Conservation (phyloP, 495 filamentous ascomycete genomes). For the Staphylotrichum tortipilum region DNA sequence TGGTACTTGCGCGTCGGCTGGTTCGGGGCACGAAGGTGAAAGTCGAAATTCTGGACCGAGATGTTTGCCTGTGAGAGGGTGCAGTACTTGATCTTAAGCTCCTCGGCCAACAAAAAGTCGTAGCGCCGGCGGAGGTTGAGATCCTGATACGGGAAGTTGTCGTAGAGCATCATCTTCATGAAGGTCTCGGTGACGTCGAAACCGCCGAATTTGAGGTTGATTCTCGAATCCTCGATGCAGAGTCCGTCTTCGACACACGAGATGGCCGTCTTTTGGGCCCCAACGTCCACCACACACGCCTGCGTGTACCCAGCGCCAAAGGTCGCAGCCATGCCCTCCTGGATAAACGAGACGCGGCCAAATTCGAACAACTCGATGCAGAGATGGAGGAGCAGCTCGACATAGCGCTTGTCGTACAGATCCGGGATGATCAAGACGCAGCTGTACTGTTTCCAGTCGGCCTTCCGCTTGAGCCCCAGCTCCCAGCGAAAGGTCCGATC, state of each 20-base stretch:
- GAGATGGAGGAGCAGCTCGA: constrained; percentile 72
- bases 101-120: constrained; percentile 88
- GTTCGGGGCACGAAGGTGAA: constrained; percentile 79
- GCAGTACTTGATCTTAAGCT: constrained; percentile 83
- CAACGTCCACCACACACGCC: constrained; percentile 91
- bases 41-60: constrained; percentile 70
- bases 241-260: constrained; percentile 97
- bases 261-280: constrained; percentile 95
- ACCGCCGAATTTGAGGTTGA: constrained; percentile 92
- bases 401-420: constrained; percentile 87
- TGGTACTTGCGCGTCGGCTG: constrained; percentile 83
- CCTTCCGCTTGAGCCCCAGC: constrained; percentile 64
- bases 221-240: constrained; percentile 77
- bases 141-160: constrained; percentile 86
- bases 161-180: constrained; percentile 92
- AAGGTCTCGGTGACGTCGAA: constrained; percentile 89
- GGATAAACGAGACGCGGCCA: constrained; percentile 79
- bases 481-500: constrained; percentile 79
- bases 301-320: constrained; percentile 93
- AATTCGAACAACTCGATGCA: constrained; percentile 84
- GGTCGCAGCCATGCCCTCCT: constrained; percentile 87
- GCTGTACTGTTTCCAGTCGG: constrained; percentile 80
- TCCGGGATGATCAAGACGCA: constrained; percentile 95
- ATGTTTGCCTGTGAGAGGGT: constrained; percentile 80
- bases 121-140: constrained; percentile 86